Conservation (phyloP, 2,329 filamentous ascomycete genomes). For the Hypoxylon sp. region DNA sequence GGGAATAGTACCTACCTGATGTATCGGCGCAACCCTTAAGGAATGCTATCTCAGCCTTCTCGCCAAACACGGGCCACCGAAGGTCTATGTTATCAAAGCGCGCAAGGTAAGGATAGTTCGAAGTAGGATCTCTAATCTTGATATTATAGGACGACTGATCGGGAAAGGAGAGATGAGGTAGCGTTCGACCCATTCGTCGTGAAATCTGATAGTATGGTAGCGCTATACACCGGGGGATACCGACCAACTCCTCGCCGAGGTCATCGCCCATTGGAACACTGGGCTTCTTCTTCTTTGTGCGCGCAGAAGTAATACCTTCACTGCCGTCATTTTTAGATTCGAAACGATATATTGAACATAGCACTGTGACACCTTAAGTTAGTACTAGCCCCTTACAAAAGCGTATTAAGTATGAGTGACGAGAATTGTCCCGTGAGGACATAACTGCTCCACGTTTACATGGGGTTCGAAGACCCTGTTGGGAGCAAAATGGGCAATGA, state of each 20-base stretch:
- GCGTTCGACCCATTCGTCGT: constrained; percentile 65
- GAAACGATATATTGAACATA: constrained; percentile 69
- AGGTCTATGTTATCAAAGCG: constrained; percentile 69
- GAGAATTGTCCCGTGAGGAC: neutral
- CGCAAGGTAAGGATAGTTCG: constrained; percentile 65
- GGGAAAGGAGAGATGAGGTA: constrained; percentile 68
- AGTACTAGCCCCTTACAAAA: constrained; percentile 8
- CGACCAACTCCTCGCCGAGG: constrained; percentile 64
- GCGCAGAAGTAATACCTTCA: constrained; percentile 61
- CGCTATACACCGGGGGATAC: constrained; percentile 65
- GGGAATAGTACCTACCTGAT: constrained; percentile 52
- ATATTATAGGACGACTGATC: constrained; percentile 70
- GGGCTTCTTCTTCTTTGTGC: constrained; percentile 54
- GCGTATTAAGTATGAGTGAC: neutral
- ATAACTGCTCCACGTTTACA: neutral
- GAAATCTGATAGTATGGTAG: constrained; percentile 67
- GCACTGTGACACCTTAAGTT: constrained; percentile 49
- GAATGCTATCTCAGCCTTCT: constrained; percentile 66
- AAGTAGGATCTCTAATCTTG: constrained; percentile 64
- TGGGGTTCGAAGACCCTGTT: neutral
- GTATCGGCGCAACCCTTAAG: constrained; percentile 66
- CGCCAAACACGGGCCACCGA: constrained; percentile 69
- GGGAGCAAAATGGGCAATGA: neutral
- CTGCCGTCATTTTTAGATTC: constrained; percentile 67
- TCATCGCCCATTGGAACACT: constrained; percentile 65